Conservation (phyloP, 2,329 filamentous ascomycete species). For the Colletotrichum spaethianum region DNA sequence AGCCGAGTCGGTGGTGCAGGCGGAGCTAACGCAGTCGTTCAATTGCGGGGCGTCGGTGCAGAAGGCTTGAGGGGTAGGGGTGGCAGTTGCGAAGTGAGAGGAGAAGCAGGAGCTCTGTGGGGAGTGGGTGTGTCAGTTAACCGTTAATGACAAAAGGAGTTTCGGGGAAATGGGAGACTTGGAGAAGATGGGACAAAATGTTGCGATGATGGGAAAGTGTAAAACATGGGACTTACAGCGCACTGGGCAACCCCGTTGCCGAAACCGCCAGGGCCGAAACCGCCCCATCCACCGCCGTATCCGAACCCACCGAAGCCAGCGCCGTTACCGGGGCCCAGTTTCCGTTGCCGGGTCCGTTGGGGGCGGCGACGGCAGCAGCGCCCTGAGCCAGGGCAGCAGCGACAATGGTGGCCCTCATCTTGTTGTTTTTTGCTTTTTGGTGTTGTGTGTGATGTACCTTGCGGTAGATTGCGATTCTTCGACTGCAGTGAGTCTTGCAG, state of each 20-base stretch:
- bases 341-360: constrained; percentile 27
- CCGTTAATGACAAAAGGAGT: not conserved
- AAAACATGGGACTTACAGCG: constrained; percentile 25
- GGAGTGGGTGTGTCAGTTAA: not conserved
- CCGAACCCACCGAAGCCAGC: constrained; percentile 31
- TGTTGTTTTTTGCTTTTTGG: not conserved
- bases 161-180: not conserved
- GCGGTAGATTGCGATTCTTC: too few relatives aligned
- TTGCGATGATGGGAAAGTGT: not conserved
- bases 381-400: constrained; percentile 36
- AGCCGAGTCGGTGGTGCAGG: constrained; percentile 43
- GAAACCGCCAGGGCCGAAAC: constrained; percentile 31
- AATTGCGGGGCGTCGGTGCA: constrained; percentile 41
- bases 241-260: constrained; percentile 28
- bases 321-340: constrained; percentile 31
- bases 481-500: too few relatives aligned
- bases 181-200: constrained; percentile 1
- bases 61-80: constrained; percentile 44
- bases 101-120: constrained; percentile 44
- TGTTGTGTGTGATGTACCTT: not conserved
- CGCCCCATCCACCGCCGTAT: constrained; percentile 27
- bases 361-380: constrained; percentile 29
- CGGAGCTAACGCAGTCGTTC: constrained; percentile 43
- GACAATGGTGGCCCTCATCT: constrained; percentile 38
- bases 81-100: constrained; percentile 45